Base-by-base conservation (phyloP, 2,329 filamentous ascomycete species). In the Penicillium sp. region DNA sequence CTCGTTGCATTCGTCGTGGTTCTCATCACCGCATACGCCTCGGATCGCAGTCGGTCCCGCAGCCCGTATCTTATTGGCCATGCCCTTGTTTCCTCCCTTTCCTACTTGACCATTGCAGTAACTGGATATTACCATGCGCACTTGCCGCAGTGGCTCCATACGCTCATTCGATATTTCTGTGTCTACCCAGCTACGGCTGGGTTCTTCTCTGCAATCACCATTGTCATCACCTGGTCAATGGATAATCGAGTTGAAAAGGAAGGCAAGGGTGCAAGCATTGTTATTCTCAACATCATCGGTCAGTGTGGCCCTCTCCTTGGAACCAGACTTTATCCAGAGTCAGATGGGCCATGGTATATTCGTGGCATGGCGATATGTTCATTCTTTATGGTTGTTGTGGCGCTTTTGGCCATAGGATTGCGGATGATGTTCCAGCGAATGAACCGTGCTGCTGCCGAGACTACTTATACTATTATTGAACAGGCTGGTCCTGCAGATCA, bases 161-260 rank as follows among this genome's bases (percentile, higher is more conserved):
- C 68, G 41, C 61, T 70, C 32, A 74, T 79, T 51, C 73, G 90
- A 16, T 96, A 96, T 66, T 64, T 87, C 5, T 88, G 86, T 52
- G 81, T 96, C 7, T 96, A 88, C 69, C 90, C 90, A 0, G 90
- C 92, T 2, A 83, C 87, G 2, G 77, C 85, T 1, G 92, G 92
- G 4, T 94, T 96, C 74, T 93, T 96, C 78, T 86, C 83, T 55
- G 88, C 90, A 18, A 88, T 96, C 53, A 91, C 90, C 0, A 81
- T 96, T 31, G 88, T 92, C 61, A 89, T 96, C 53, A 88, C 90
- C 1, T 96, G 92, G 92, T 90, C 84, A 34, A 83, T 96, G 67
- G 95, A 96, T 68, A 96, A 96, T 71, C 89, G 94, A 68, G 76
- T 82, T 49, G 85, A 79, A 11, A 84, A 87, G 57, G 83, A 83